Base-by-base conservation (phyloP, 108 stramenopile genomes). In the Pseudonitzschia delicatissima region DNA sequence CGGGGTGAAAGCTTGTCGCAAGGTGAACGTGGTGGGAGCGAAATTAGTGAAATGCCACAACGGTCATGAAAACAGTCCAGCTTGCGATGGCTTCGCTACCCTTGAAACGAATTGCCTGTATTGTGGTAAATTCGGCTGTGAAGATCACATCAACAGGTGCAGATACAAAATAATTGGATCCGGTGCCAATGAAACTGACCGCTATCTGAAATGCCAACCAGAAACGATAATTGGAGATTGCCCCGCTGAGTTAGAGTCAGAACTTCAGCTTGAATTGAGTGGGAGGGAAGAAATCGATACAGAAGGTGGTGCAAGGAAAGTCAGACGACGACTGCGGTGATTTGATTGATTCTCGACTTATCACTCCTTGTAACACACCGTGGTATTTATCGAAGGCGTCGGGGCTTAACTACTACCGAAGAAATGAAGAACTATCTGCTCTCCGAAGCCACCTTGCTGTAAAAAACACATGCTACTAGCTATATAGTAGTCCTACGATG, bases 41-140 rank as follows among this genome's bases (percentile, higher is more conserved):
- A 51, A 23, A 20, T 7, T 51, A 6, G 50, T 51, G 26, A 51
- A 51, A 51, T 51, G 50, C 11, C 50, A 51, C 23, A 23, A 51
- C 27, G 50, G 50, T 7, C 18, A 23, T 7, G 20, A 51, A 8
- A 6, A 5, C 12, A 8, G 4, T 23, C 6, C 5, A 18, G 50
- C 50, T 20, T 51, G 50, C 11, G 23, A 25, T 4, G 50, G 23
- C 21, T 23, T 51, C 23, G 50, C 50, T 25, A 51, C 50, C 2
- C 6, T 51, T 6, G 20, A 51, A 20, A 26, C 23, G 27, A 23
- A 51, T 5, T 51, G 50, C 27, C 50, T 51, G 6, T 51, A 51
- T 25, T 51, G 50, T 51, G 50, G 50, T 23, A 23, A 51, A 12
- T 13, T 5, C 6, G 50, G 50, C 13, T 51, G 50, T 26, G n/a